Conservation (phyloP, 495 filamentous ascomycete species). For the Penicillium taxi region DNA sequence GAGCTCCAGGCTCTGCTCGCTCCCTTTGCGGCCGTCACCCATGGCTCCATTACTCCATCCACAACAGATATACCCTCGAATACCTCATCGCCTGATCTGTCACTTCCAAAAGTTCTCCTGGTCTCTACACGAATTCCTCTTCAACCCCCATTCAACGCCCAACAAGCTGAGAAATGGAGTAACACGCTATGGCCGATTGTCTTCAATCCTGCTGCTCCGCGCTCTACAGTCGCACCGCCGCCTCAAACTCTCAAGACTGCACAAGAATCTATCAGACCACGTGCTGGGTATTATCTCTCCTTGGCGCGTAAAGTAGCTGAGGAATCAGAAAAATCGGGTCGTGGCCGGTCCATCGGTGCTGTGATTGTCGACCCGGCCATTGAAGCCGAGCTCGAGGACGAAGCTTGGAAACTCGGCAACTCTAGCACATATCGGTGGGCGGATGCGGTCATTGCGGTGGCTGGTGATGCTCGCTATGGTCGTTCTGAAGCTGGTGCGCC, state of each 20-base stretch:
- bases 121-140: conserved; percentile 58
- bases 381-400: conserved; percentile 21
- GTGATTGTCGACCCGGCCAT: conserved; percentile 63
- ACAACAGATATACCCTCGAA: conserved; percentile 13
- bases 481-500: conserved; percentile 36
- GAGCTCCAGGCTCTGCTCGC: conserved; percentile 24
- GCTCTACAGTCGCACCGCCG: conserved; percentile 31
- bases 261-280: conserved; percentile 48
- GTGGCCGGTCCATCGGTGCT: conserved; percentile 67
- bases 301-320: conserved; percentile 58
- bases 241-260: conserved; percentile 52
- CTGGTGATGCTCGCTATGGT: conserved; percentile 68
- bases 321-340: conserved; percentile 45
- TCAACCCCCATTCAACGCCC: conserved; percentile 61
- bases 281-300: conserved; percentile 51
- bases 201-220: conserved; percentile 69
- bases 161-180: conserved; percentile 72
- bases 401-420: conserved; percentile 18
- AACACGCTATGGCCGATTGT: conserved; percentile 76
- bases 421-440: conserved; percentile 19
- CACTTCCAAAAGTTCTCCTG: conserved; percentile 30
- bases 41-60: neutral
- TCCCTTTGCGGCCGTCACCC: conserved; percentile 23
- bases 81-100: conserved; percentile 2
- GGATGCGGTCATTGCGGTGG: conserved; percentile 56